These are phyloP conservation scores for Dioszegia crocea DNA, from an alignment of 768 basidiomycete species.

Conservation along the genomic window DNA sequence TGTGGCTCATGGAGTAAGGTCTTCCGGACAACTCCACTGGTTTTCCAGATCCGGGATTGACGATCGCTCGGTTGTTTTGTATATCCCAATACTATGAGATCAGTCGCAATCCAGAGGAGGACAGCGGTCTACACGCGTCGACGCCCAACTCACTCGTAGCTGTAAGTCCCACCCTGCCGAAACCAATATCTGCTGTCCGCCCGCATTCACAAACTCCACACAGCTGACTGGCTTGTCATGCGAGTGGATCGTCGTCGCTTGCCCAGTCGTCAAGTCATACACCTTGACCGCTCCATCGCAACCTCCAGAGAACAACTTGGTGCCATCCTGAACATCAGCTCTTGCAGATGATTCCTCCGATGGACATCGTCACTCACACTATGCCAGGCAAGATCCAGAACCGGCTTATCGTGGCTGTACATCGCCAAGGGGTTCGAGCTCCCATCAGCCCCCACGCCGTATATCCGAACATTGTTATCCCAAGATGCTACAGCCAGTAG, in stretches of 20 bases:
- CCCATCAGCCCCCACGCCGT: constrained; percentile 71
- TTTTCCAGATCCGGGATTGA: constrained; percentile 62
- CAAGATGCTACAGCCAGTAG: constrained; percentile 89
- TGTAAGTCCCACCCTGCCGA: constrained; percentile 99
- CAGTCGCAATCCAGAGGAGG: neutral
- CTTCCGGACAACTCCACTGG: constrained; percentile 81
- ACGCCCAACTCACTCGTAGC: constrained; percentile 63
- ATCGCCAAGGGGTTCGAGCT: constrained; percentile 84
- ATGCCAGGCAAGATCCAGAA: constrained; percentile 83
- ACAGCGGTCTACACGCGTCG: neutral
- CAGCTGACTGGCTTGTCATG: constrained; percentile 85
- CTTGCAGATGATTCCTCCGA: neutral
- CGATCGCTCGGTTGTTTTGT: constrained; percentile 47
- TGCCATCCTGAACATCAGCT: constrained; percentile 64
- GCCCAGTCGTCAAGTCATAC: constrained; percentile 82
- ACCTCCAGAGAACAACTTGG: constrained; percentile 84
- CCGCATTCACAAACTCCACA: constrained; percentile 73
- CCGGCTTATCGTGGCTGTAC: constrained; percentile 86
- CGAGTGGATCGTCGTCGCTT: constrained; percentile 71
- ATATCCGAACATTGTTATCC: constrained; percentile 90
- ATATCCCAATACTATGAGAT: constrained; percentile 82
- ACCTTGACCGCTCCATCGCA: constrained; percentile 93
- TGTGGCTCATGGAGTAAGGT: constrained; percentile 80
- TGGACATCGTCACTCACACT: constrained; percentile 57
- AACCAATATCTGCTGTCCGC: constrained; percentile 59